Percentiles rank a stretch among this genome's conserved stretches.
Conservation (phyloP, 2,329 filamentous ascomycete genomes). For the Aureobasidium leucospermi region DNA sequence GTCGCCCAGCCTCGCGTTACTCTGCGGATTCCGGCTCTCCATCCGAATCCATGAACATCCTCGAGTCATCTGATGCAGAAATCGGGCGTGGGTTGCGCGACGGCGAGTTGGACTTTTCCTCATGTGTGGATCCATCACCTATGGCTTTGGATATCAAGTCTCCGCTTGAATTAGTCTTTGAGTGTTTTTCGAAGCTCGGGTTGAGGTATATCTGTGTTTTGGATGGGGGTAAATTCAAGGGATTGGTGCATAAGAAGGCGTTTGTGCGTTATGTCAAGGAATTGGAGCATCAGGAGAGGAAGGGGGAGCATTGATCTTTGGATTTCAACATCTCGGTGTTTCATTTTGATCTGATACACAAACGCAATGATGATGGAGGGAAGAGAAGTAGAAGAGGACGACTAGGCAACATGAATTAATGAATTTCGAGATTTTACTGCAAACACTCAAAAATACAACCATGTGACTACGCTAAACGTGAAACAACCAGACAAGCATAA, state of each 20-base stretch:
- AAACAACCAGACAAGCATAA: no score
- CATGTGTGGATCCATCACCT: conserved; percentile 84
- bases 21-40: conserved; percentile 22
- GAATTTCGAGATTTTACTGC: no score
- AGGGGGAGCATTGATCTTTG: conserved; percentile 12
- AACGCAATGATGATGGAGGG: no score
- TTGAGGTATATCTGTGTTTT: conserved; percentile 87
- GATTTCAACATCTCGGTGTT: no score
- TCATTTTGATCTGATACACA: background rate
- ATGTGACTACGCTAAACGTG: no score
- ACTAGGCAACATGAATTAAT: no score
- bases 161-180: conserved; percentile 91
- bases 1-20: conserved; percentile 47
- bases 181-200: conserved; percentile 91
- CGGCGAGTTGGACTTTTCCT: conserved; percentile 61
- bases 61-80: conserved; percentile 51
- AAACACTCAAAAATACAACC: no score
- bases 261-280: conserved; percentile 94
- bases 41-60: conserved; percentile 11
- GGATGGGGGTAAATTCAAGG: conserved; percentile 75
- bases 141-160: conserved; percentile 81
- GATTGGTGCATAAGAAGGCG: conserved; percentile 91
- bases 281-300: conserved; percentile 50
- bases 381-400: no score
- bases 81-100: background rate